Percentiles rank a stretch among this genome's conserved stretches.
phyloP scores from a whole-genome alignment of 1,284 basidiomycete genomes.

The Phellopilus nigrolimitatus region DNA sequence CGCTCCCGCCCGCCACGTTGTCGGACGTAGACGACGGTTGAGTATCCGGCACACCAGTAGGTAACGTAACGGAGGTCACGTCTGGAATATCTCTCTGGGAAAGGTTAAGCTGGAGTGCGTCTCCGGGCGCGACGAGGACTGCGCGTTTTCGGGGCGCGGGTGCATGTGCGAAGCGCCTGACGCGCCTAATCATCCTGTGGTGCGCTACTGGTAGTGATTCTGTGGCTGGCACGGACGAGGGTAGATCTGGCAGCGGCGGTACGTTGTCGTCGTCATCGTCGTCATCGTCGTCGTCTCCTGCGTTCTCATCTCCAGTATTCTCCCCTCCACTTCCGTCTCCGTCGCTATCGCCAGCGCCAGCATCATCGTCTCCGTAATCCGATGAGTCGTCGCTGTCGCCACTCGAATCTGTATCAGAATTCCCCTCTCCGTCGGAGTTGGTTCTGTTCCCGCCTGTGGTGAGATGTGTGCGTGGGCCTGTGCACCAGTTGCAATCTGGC shows the following conservation, averaged over 20 bases:
- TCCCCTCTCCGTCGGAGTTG: conserved; percentile 1
- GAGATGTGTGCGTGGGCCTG: conserved; percentile 42
- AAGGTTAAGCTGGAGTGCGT: background rate
- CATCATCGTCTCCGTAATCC: background rate
- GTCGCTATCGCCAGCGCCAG: conserved; percentile 1
- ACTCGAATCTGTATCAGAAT: background rate
- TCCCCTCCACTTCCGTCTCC: no score
- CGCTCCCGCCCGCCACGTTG: conserved; percentile 10
- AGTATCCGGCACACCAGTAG: conserved; percentile 20
- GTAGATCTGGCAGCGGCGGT: background rate
- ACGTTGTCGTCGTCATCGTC: background rate
- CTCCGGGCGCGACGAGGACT: background rate
- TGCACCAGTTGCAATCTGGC: conserved; percentile 55
- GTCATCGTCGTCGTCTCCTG: background rate
- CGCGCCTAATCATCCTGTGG: conserved; percentile 11
- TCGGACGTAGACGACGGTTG: conserved; percentile 26
- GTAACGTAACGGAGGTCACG: background rate
- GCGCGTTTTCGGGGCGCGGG: background rate
- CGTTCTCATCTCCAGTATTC: background rate
- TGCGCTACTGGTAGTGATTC: conserved; percentile 11
- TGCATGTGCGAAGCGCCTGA: conserved; percentile 7
- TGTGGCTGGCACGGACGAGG: no score
- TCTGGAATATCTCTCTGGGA: background rate
- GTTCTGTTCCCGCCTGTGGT: conserved; percentile 16
- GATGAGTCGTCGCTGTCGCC: conserved; percentile 12